phyloP scores from a whole-genome alignment of 2,329 filamentous ascomycete genomes.

The Exophiala bonariae region DNA sequence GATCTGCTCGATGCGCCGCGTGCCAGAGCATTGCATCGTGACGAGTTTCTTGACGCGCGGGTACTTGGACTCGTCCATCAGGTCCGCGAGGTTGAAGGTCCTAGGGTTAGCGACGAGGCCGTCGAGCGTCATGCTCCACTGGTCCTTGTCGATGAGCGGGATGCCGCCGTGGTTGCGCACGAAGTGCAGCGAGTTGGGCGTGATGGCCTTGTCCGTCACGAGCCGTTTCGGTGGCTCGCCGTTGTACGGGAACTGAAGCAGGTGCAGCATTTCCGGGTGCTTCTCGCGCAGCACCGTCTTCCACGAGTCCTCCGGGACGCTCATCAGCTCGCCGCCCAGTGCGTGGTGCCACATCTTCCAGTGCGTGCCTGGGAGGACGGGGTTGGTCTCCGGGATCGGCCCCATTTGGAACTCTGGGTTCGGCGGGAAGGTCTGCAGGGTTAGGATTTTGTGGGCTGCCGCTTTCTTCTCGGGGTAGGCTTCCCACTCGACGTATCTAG shows the following conservation, averaged over 20 bases:
- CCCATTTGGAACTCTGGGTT: slow-evolving; percentile 57
- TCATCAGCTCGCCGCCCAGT: slow-evolving; percentile 44
- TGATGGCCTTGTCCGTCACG: slow-evolving; percentile 56
- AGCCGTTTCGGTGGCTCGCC: slow-evolving; percentile 62
- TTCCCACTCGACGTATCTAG: slow-evolving; percentile 67
- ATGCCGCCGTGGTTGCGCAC: slow-evolving; percentile 73
- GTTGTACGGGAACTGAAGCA: slow-evolving; percentile 65
- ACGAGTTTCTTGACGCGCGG: slow-evolving; percentile 58
- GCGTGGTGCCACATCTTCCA: slow-evolving; percentile 62
- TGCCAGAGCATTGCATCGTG: slow-evolving; percentile 68
- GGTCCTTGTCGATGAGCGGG: slow-evolving; percentile 60
- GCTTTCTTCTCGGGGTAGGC: slow-evolving; percentile 67
- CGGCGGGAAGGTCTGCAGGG: slow-evolving; percentile 50
- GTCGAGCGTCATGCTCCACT: slow-evolving; percentile 56
- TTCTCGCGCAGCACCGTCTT: slow-evolving; percentile 57
- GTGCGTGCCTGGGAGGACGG: slow-evolving; percentile 54
- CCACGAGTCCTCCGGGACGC: slow-evolving; percentile 60
- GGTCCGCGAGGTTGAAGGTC: slow-evolving; percentile 56
- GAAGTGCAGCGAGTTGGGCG: slow-evolving; percentile 62
- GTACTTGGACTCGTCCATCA: slow-evolving; percentile 61
- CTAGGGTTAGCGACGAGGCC: slow-evolving; percentile 61
- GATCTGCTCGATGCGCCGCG: slow-evolving; percentile 69
- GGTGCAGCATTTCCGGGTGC: slow-evolving; percentile 59
- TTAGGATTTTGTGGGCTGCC: slow-evolving; percentile 56
- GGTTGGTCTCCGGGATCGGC: slow-evolving; percentile 57